phyloP scores from a whole-genome alignment of 2,329 filamentous ascomycete species.

The Penicillium corylophilum region DNA sequence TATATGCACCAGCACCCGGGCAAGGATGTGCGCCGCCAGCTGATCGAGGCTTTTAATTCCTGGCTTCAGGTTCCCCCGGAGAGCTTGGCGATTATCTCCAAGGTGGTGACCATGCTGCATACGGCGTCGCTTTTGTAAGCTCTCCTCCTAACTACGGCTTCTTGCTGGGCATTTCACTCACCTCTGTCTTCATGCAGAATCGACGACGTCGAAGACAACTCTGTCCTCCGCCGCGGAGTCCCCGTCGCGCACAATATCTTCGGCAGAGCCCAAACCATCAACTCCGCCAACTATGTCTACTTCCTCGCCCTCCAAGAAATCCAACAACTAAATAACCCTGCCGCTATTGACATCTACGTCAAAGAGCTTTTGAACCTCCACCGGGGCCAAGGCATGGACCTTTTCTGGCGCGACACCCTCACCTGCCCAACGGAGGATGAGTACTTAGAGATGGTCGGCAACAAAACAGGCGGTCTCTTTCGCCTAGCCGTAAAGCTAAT shows the following conservation, averaged over 20 bases:
- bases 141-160: too few species aligned
- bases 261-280: slow-evolving; percentile 53
- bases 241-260: slow-evolving; percentile 53
- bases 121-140: slow-evolving; percentile 46
- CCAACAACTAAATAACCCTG: slow-evolving; percentile 40
- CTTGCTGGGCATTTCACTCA: background rate
- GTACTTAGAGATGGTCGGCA: slow-evolving; percentile 51
- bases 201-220: slow-evolving; percentile 53
- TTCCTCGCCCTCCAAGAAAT: slow-evolving; percentile 47
- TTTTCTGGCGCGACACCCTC: slow-evolving; percentile 50
- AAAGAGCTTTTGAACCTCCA: slow-evolving; percentile 49
- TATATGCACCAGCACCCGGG: slow-evolving; percentile 46
- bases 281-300: slow-evolving; percentile 52
- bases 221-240: slow-evolving; percentile 48
- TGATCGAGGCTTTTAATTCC: slow-evolving; percentile 47
- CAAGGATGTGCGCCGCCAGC: slow-evolving; percentile 46
- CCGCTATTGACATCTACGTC: slow-evolving; percentile 45
- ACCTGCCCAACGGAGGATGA: slow-evolving; percentile 49
- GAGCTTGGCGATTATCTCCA: slow-evolving; percentile 44
- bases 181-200: slow-evolving; percentile 28
- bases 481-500: slow-evolving; percentile 47
- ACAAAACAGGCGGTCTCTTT: slow-evolving; percentile 52
- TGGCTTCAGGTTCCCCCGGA: slow-evolving; percentile 45
- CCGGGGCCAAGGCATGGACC: slow-evolving; percentile 50
- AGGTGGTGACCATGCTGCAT: slow-evolving; percentile 47